Evolutionary conservation across 108 stramenopile genomes (phyloP).

Genomic region (Pseudonitzschia delicatissima): DNA sequence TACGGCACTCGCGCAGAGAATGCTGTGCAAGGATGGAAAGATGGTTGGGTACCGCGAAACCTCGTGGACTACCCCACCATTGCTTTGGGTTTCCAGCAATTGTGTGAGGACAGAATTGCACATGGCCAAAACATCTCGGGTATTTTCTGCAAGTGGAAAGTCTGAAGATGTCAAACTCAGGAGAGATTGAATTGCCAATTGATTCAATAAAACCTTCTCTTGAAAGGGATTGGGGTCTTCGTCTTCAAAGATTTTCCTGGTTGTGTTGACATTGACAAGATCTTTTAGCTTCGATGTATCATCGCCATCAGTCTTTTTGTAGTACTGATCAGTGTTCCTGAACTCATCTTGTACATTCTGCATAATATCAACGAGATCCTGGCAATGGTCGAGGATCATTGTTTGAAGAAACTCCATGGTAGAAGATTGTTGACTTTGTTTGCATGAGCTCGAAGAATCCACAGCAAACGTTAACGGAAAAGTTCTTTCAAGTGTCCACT

Average conservation of each 20-base stretch:
- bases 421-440: neutral
- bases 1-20: constrained; percentile 17
- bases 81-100: neutral
- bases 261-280: constrained; percentile 12
- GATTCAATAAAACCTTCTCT: constrained; percentile 36
- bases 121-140: neutral
- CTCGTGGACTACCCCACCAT: constrained; percentile 26
- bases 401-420: neutral
- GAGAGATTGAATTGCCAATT: constrained; percentile 32
- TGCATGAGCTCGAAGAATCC: neutral
- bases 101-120: neutral
- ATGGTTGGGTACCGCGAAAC: constrained; percentile 23
- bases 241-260: constrained; percentile 60
- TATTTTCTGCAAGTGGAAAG: neutral
- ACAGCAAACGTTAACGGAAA: constrained; percentile 10
- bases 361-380: constrained; percentile 10
- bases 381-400: constrained; percentile 12
- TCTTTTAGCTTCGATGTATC: constrained; percentile 3
- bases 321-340: constrained; percentile 1
- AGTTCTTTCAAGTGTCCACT: constrained; percentile 2
- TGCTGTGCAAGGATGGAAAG: constrained; percentile 30
- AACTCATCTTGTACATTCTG: constrained; percentile 12
- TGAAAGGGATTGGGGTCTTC: constrained; percentile 53
- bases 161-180: neutral
- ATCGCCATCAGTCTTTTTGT: neutral